Evolutionary conservation across 331 rosid species (phyloP), one percentile per base, ranked within the genome.

Genomic region (Rhamnella rubrinervis): DNA sequence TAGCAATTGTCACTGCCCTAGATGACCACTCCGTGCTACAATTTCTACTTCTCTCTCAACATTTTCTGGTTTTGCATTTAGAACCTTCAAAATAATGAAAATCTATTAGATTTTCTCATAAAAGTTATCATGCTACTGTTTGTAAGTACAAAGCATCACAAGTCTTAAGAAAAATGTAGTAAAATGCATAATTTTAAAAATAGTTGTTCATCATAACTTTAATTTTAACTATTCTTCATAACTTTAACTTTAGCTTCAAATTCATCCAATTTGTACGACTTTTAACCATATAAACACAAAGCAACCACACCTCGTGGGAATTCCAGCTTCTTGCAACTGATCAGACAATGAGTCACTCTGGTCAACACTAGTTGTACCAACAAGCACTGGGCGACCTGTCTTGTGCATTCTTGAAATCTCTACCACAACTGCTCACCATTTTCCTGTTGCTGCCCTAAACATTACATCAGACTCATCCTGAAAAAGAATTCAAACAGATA

Each of bases 21-120:
- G 77, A 60, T 97, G 96, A 83, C 98, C 98, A 79, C 96, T 93
- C 80, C 91, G 98, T 9, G 97, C 96, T 49, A 93, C 97, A 83
- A 91, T 93, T 80, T 93, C 98, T 66, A 97, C 96, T 82, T 93
- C 98, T 84, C 97, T 88, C 87, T 93, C 98, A 53, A 93, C 98
- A 84, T 93, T 93, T 75, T 93, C 98, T 78, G 98, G 98, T 78
- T 93, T 93, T 71, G 98, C 98, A 64, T 93, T 93, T 56, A 93
- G 96, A 81, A 93, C 97, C 97, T 91, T 75, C 21, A 71, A 70
- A 74, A 76, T 65, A 74, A 67, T 7, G 58, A 70, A 63, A 80
- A 70, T 59, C 47, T n/a, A 75, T 68, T 71, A 80, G 66, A 78
- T 61, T 64, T 68, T 62, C 57, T 53, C 60, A 55, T 37, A 44